Base-by-base conservation (phyloP, 345 rosid genomes). In the Durio zibethinus region DNA sequence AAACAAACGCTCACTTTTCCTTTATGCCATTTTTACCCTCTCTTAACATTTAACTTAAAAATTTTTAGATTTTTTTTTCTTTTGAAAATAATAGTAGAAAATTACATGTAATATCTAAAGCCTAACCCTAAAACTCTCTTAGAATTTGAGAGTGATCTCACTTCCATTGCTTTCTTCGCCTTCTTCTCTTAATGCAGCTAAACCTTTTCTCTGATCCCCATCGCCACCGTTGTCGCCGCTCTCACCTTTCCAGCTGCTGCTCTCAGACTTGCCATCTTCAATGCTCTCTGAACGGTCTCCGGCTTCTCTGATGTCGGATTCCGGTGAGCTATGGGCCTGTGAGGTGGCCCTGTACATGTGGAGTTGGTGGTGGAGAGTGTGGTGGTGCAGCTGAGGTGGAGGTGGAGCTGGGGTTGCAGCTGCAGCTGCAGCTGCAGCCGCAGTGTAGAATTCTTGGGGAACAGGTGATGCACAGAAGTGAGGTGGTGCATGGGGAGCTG, bases 71-170 rank as follows among this genome's bases (percentile, higher is more conserved):
- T 20, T 15, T 31, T 10, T 31, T 6, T 5, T 14, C 16, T 29
- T 6, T 15, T 29, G n/a, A 61, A 61, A 31, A 16, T 7, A 40
- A 66, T 67, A 14, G 75, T n/a, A 35, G 75, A 71, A 12, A 38
- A 20, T 48, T 20, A 18, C 45, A 38, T 42, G 18, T 42, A 57
- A 21, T 7, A 59, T 61, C 79, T 31, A 47, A 80, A 64, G 21
- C 47, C 83, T 83, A 87, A 59, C 14, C 50, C 61, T 45, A 57
- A 25, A 70, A 15, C 75, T 52, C 68, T 5, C 8, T 52, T 84
- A 90, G 87, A 93, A 91, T 79, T 92, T 93, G 84, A 96, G 98
- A 70, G 93, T 88, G 78, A 92, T 93, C 84, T 92, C 97, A 75
- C 97, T 93, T 60, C 93, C 98, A 63, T 96, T 91, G 78, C 92